Evolutionary conservation across 1,139 yeast genomes (phyloP), one percentile per base, ranked within the genome.

Genomic region (Debaryomyces subglobosus): DNA sequence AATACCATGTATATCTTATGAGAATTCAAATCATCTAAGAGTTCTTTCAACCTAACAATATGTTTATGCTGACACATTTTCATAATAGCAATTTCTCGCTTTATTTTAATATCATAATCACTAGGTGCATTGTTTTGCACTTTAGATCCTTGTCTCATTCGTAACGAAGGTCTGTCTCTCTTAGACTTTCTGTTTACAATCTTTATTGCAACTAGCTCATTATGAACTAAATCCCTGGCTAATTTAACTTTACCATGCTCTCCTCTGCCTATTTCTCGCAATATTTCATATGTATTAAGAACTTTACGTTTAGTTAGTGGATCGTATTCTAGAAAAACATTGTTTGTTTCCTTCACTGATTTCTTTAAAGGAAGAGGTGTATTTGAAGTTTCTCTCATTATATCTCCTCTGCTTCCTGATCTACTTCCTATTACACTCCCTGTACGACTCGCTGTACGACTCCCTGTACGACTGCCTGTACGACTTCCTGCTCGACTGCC

Each of bases 161-260:
- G 65, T 16, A 86, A 69, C 36, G 78, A 73, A 0, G 89, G 89
- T 42, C 78, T 60, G 27, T 71, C 74, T 45, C 81, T 78, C 48
- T 69, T 72, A 12, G 85, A 83, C 50, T 81, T 82, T 48, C 98
- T 77, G 64, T 89, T 92, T 25, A 95, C 94, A 49, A 95, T 89
- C 64, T 95, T 95, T 50, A 95, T 92, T 0, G 99, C 99, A 21
- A 92, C 98, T 43, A 84, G 74, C 56, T 85, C 88, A 44, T 84
- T 80, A 12, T 86, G 78, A 20, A 82, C 78, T 47, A 86, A 67
- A 63, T 92, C 95, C 51, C 80, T 79, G 0, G 97, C 99, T 21
- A 95, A 76, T 65, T 94, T 95, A 39, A 95, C 99, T 65, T 91
- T 92, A 15, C 99, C 99, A 67, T 94, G 99, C 65, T 94, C 97